Conservation (phyloP, 2,329 filamentous ascomycete species). For the Aspergillus vadensis region DNA sequence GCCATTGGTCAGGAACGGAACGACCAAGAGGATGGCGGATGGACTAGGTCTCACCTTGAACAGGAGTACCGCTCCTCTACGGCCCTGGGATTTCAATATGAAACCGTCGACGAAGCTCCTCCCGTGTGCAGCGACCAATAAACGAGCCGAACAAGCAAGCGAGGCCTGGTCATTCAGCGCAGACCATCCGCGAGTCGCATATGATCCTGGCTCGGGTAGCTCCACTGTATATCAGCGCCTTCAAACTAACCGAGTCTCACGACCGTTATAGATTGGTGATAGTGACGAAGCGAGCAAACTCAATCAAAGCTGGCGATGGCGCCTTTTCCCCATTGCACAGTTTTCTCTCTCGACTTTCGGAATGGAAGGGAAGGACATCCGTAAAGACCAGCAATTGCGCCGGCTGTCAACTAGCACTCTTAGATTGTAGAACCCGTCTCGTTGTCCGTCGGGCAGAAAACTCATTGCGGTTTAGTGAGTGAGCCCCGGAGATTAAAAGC, state of each 20-base stretch:
- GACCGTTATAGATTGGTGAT: neutral
- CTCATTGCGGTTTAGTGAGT: neutral
- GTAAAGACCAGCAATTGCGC: neutral
- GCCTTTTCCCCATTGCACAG: neutral
- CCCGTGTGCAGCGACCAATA: slow-evolving; percentile 15
- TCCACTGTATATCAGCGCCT: neutral
- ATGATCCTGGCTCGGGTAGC: neutral
- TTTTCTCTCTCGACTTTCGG: neutral
- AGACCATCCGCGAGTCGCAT: slow-evolving; percentile 2
- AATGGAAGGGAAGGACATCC: neutral
- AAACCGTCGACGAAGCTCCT: slow-evolving; percentile 21
- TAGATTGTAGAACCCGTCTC: neutral
- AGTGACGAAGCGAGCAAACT: neutral
- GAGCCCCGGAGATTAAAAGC: neutral
- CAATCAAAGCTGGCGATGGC: neutral
- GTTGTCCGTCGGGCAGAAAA: neutral
- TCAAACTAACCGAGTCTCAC: neutral
- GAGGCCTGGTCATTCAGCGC: neutral
- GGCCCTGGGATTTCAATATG: slow-evolving; percentile 20
- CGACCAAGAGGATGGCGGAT: slow-evolving; percentile 16
- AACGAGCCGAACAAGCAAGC: neutral
- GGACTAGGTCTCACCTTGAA: slow-evolving; percentile 28
- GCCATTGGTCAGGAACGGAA: slow-evolving; percentile 16
- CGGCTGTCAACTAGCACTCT: neutral
- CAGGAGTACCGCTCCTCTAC: slow-evolving; percentile 12